Conservation (phyloP, 2,329 filamentous ascomycete species). For the Xylariaceae sp. region DNA sequence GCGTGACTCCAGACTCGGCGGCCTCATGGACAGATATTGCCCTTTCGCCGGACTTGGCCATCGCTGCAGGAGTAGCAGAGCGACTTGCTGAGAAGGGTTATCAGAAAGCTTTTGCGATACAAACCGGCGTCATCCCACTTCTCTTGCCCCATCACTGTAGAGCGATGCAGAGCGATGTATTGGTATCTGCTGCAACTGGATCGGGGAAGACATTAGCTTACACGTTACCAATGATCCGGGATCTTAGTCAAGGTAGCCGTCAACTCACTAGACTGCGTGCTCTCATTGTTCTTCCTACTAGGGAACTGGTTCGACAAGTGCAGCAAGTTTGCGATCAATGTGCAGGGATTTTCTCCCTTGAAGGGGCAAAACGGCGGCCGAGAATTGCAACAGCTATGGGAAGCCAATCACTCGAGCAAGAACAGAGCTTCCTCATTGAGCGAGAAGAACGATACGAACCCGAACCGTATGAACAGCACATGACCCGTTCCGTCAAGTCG, state of each 20-base stretch:
- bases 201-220: conserved; percentile 96
- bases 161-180: conserved; percentile 69
- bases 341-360: conserved; percentile 56
- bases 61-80: conserved; percentile 58
- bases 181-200: conserved; percentile 89
- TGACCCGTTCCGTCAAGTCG: conserved; percentile 44
- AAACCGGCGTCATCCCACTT: conserved; percentile 76
- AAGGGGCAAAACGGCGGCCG: conserved; percentile 59
- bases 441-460: conserved; percentile 62
- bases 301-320: conserved; percentile 86
- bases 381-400: conserved; percentile 82
- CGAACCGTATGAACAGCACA: conserved; percentile 43
- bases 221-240: conserved; percentile 77
- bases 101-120: conserved; percentile 71
- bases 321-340: conserved; percentile 75
- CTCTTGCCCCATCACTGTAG: conserved; percentile 63
- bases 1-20: conserved; percentile 59
- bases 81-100: conserved; percentile 68
- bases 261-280: conserved; percentile 67
- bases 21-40: conserved; percentile 55
- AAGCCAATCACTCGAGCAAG: conserved; percentile 68
- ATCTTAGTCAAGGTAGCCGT: conserved; percentile 59
- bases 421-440: conserved; percentile 47
- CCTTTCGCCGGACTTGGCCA: conserved; percentile 51
- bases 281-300: conserved; percentile 83